phyloP scores from a whole-genome alignment of 2,329 filamentous ascomycete genomes.

The Lecanoromycetidae sp. region DNA sequence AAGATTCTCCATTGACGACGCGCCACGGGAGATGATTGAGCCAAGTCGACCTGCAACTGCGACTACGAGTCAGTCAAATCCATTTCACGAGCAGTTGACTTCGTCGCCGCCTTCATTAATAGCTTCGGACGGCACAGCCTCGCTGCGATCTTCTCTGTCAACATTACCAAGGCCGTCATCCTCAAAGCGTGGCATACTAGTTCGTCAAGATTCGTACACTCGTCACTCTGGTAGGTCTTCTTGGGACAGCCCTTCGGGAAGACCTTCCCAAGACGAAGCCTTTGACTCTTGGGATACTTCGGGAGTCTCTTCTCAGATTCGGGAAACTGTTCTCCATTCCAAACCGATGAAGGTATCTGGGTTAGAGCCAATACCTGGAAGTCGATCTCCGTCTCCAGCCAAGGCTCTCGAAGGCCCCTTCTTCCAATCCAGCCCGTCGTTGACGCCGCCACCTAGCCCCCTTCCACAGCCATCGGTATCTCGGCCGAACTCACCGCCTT shows the following conservation, averaged over 20 bases:
- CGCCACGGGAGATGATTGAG: conserved; percentile 11
- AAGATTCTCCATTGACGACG: conserved; percentile 5
- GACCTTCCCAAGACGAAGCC: conserved; percentile 28
- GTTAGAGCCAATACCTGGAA: conserved; percentile 40
- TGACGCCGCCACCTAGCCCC: conserved; percentile 15
- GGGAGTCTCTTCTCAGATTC: conserved; percentile 30
- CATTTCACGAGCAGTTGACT: conserved; percentile 7
- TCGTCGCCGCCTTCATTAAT: conserved; percentile 10
- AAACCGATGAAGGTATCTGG: conserved; percentile 25
- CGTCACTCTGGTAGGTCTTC: conserved; percentile 15
- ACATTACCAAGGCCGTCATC: conserved; percentile 15
- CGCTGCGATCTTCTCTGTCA: conserved; percentile 19
- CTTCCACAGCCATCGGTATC: conserved; percentile 16
- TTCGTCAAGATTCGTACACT: conserved; percentile 16
- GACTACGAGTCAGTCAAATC: conserved; percentile 11
- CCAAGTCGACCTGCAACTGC: conserved; percentile 11
- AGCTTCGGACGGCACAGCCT: conserved; percentile 15
- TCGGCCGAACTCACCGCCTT: conserved; percentile 1
- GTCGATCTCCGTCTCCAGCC: conserved; percentile 38
- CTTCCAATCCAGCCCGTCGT: conserved; percentile 10
- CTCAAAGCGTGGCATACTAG: conserved; percentile 14
- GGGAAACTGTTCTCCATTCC: conserved; percentile 24
- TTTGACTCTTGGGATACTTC: conserved; percentile 41
- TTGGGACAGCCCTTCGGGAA: conserved; percentile 17
- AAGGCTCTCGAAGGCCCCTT: conserved; percentile 26